Conservation (phyloP, 306 rosid genomes). For the Cucumis sativus region Cucumber_9930_V3 NC_026655.2:22888501-22889000, state of each 20-base stretch:
- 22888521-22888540: not conserved
- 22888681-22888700: not conserved
- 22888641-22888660: not conserved
- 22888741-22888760: not conserved
- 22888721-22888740: not conserved
- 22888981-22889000: too few species aligned
- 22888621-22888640: not conserved
- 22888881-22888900: too few species aligned
- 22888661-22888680: not conserved
- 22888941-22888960: too few species aligned
- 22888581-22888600: not conserved
- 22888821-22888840: too few species aligned
- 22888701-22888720: not conserved
- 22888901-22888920: too few species aligned
- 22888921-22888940: too few species aligned
- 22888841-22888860: too few species aligned
- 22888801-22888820: not conserved
- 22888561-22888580: not conserved
- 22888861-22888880: too few species aligned
- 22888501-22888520: not conserved
- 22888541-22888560: not conserved
- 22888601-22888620: not conserved
- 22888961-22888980: too few species aligned
- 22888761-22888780: not conserved
- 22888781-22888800: not conserved